Percentiles rank a stretch among this genome's conserved stretches.
These are phyloP conservation scores for Neurospora sp. DNA, from an alignment of 2,329 filamentous ascomycete species.

Conservation along the genomic window DNA sequence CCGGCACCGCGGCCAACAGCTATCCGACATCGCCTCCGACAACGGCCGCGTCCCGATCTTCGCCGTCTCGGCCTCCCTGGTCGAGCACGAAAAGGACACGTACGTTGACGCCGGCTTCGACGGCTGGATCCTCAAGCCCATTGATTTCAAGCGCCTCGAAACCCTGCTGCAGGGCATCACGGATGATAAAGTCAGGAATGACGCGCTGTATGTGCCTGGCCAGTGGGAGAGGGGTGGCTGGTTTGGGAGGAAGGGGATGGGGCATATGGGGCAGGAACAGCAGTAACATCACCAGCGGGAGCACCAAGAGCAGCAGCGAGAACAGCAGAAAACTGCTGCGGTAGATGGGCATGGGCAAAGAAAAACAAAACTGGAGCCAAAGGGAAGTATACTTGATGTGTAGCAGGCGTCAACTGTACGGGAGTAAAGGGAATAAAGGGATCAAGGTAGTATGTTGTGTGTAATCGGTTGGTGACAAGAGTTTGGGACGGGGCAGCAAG, in stretches of 20 bases:
- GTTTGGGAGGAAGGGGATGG: constrained; percentile 44
- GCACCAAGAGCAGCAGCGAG: background rate
- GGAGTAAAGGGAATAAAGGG: background rate
- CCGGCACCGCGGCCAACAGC: constrained; percentile 24
- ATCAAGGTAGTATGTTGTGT: background rate
- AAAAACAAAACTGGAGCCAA: background rate
- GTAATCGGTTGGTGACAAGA: background rate
- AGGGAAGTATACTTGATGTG: background rate
- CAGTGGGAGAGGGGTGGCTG: constrained; percentile 82
- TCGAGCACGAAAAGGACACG: constrained; percentile 56
- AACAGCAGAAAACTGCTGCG: background rate
- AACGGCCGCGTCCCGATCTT: constrained; percentile 70
- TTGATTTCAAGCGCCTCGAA: constrained; percentile 68
- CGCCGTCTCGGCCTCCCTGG: constrained; percentile 73
- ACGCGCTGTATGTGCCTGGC: constrained; percentile 60
- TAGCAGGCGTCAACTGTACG: background rate
- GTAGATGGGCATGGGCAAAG: background rate
- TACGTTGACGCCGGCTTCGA: constrained; percentile 79
- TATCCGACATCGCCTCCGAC: constrained; percentile 48
- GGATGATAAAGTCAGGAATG: constrained; percentile 44
- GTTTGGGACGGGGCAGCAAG: background rate
- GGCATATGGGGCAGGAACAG: background rate
- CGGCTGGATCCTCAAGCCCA: constrained; percentile 83
- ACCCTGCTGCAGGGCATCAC: constrained; percentile 61
- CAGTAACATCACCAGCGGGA: background rate